phyloP scores from a whole-genome alignment of 805 yeast genomes.

The Wickerhamomyces chambardii region DNA sequence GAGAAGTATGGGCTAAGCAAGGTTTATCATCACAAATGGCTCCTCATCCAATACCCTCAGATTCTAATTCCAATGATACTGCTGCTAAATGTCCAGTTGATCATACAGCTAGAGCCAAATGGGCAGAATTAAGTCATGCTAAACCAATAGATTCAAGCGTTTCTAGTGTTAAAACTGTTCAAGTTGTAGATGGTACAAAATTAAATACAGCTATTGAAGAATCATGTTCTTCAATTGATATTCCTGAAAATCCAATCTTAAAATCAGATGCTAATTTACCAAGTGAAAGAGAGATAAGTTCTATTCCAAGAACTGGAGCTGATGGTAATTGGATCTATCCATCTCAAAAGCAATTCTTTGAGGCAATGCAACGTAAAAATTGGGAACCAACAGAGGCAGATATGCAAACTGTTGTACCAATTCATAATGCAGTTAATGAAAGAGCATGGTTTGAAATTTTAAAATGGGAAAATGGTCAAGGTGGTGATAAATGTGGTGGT shows the following conservation, averaged over 20 bases:
- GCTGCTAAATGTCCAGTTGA: conserved; percentile 60
- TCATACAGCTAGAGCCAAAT: conserved; percentile 45
- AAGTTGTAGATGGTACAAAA: conserved; percentile 11
- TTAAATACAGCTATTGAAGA: conserved; percentile 12
- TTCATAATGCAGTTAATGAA: conserved; percentile 91
- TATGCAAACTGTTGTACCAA: conserved; percentile 88
- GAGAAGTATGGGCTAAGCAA: conserved; percentile 5
- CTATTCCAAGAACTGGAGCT: conserved; percentile 74
- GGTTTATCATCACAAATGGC: conserved; percentile 3
- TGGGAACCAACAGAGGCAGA: conserved; percentile 79
- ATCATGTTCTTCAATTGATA: conserved; percentile 36
- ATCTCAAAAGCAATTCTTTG: conserved; percentile 87
- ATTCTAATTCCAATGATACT: conserved; percentile 4
- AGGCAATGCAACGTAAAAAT: conserved; percentile 87
- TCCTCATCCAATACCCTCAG: conserved; percentile 12
- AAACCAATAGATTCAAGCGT: conserved; percentile 7
- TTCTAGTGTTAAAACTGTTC: conserved; percentile 3
- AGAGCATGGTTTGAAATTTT: conserved; percentile 81
- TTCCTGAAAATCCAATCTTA: conserved; percentile 25
- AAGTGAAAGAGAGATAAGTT: conserved; percentile 65
- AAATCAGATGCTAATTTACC: conserved; percentile 39
- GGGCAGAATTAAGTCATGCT: conserved; percentile 34
- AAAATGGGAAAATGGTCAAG: conserved; percentile 66
- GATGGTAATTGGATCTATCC: conserved; percentile 87
- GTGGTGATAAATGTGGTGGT: conserved; percentile 71